Conservation (phyloP, 2,329 filamentous ascomycete species). For the Pseudogymnoascus pannorum region DNA sequence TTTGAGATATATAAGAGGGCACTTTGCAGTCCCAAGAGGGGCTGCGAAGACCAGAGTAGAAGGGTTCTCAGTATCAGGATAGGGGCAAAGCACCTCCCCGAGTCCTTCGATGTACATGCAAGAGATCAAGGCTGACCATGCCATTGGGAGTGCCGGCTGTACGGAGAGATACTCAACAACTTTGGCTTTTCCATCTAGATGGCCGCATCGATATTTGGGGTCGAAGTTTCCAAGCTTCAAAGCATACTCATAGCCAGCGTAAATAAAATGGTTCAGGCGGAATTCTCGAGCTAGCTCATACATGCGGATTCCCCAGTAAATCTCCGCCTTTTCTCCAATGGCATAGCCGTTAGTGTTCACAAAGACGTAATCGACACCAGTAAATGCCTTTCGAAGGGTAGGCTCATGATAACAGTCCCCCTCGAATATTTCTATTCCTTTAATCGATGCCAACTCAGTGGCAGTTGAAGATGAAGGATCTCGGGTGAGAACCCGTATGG, state of each 20-base stretch:
- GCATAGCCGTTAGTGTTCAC: constrained; percentile 38
- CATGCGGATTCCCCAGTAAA: constrained; percentile 32
- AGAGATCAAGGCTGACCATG: constrained; percentile 24
- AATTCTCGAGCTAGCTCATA: constrained; percentile 26
- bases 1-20: constrained; percentile 21
- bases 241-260: constrained; percentile 33
- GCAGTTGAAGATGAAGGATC: constrained; percentile 28
- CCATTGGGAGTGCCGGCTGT: constrained; percentile 15
- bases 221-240: constrained; percentile 32
- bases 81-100: constrained; percentile 18
- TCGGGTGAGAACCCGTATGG: constrained; percentile 34
- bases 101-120: constrained; percentile 29
- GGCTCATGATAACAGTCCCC: constrained; percentile 32
- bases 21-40: constrained; percentile 16
- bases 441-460: constrained; percentile 28
- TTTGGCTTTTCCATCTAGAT: constrained; percentile 34
- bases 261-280: constrained; percentile 27
- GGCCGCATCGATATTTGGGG: constrained; percentile 31
- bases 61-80: constrained; percentile 12
- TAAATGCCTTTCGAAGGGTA: constrained; percentile 30
- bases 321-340: constrained; percentile 27
- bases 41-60: constrained; percentile 14
- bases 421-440: constrained; percentile 32
- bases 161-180: constrained; percentile 23
- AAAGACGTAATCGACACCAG: constrained; percentile 31